Percentiles rank a stretch among this genome's conserved stretches.
These are phyloP conservation scores for Claviceps pazoutovae DNA, from an alignment of 2,329 filamentous ascomycete species.

Conservation along the genomic window DNA sequence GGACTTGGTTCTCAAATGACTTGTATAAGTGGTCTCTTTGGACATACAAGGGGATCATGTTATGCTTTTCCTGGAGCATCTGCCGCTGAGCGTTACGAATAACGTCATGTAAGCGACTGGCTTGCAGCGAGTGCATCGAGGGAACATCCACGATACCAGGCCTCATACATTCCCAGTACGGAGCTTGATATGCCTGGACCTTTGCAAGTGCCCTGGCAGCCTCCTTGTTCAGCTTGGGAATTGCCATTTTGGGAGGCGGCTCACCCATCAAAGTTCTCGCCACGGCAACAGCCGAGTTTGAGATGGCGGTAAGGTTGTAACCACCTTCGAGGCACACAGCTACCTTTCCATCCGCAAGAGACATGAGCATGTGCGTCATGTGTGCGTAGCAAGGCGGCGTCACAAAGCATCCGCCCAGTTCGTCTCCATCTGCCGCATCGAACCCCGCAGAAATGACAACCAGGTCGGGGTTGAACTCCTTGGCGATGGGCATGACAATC, in stretches of 20 bases:
- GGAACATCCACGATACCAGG: conserved; percentile 46
- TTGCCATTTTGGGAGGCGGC: conserved; percentile 52
- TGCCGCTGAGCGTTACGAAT: conserved; percentile 65
- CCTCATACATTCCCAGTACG: conserved; percentile 81
- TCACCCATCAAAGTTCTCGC: conserved; percentile 92
- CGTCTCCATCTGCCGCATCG: conserved; percentile 86
- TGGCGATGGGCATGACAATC: conserved; percentile 89
- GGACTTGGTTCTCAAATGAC: conserved; percentile 73
- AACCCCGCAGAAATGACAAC: conserved; percentile 95
- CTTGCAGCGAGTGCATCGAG: conserved; percentile 36
- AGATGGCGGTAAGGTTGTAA: conserved; percentile 88
- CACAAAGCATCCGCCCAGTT: conserved; percentile 85
- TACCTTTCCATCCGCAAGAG: conserved; percentile 74
- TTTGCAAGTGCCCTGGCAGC: conserved; percentile 42
- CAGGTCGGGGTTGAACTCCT: conserved; percentile 85
- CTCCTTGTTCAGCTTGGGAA: conserved; percentile 43
- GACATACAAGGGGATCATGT: conserved; percentile 70
- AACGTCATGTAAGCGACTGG: conserved; percentile 61
- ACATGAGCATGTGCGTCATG: conserved; percentile 99
- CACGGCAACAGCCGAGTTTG: conserved; percentile 80
- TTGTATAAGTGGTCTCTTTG: conserved; percentile 58
- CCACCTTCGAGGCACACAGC: conserved; percentile 91
- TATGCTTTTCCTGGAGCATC: conserved; percentile 53
- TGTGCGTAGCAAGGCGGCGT: conserved; percentile 86
- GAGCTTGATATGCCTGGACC: conserved; percentile 47